phyloP scores from a whole-genome alignment of 1,139 yeast genomes.

The Zygoascus hellenicus region DNA sequence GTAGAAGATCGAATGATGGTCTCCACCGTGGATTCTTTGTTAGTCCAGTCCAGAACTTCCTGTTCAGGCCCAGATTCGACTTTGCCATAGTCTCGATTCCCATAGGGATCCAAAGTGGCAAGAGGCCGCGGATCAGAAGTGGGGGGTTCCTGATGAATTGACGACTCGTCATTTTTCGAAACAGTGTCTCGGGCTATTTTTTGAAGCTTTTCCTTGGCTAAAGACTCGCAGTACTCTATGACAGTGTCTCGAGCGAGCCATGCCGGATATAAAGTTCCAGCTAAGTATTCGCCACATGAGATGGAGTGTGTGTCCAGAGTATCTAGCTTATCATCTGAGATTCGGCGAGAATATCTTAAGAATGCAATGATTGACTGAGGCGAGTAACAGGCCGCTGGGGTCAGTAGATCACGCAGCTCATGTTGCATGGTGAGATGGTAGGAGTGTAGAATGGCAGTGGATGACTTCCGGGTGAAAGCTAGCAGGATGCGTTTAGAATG shows the following conservation, averaged over 20 bases:
- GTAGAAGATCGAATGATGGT: constrained; percentile 31
- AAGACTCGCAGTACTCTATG: constrained; percentile 27
- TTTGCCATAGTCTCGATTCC: constrained; percentile 26
- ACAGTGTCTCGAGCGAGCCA: constrained; percentile 32
- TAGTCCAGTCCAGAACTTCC: constrained; percentile 27
- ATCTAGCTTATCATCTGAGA: constrained; percentile 26
- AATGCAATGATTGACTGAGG: constrained; percentile 25
- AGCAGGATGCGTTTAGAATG: too few species aligned
- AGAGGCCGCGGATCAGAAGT: constrained; percentile 19
- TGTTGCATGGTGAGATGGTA: background rate
- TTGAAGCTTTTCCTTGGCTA: constrained; percentile 21
- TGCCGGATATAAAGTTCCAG: constrained; percentile 28
- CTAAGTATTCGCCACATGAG: constrained; percentile 26
- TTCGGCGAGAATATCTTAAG: constrained; percentile 23
- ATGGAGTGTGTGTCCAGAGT: constrained; percentile 22
- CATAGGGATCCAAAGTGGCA: constrained; percentile 34
- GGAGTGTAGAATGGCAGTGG: too few species aligned
- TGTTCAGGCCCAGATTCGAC: constrained; percentile 19
- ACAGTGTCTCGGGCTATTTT: background rate
- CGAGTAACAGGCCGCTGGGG: constrained; percentile 24
- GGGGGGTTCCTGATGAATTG: background rate
- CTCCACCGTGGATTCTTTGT: constrained; percentile 28
- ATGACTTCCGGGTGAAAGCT: too few species aligned
- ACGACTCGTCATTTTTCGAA: background rate
- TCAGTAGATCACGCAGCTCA: constrained; percentile 18